These are phyloP conservation scores for Amylocystis lapponica DNA, from an alignment of 768 basidiomycete species.

Conservation along the genomic window DNA sequence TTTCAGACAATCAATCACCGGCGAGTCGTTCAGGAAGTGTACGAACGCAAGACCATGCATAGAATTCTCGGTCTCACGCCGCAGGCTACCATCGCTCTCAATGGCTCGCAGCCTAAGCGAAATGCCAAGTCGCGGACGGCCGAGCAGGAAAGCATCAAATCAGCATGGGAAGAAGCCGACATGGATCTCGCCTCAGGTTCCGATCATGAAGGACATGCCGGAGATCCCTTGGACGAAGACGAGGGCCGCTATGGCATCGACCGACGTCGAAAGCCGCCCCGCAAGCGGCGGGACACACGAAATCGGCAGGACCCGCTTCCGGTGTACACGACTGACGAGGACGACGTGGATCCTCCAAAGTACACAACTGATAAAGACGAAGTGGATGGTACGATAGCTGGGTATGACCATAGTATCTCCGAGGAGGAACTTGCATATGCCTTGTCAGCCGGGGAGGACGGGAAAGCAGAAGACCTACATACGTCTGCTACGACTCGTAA, in stretches of 20 bases:
- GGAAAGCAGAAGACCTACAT: too few species aligned
- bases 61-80: slow-evolving; percentile 43
- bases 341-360: slow-evolving; percentile 31
- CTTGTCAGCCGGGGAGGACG: slow-evolving; percentile 7
- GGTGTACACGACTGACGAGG: slow-evolving; percentile 49
- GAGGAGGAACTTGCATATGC: slow-evolving; percentile 26
- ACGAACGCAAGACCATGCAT: slow-evolving; percentile 55
- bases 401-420: slow-evolving; percentile 20
- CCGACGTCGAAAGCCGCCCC: slow-evolving; percentile 34
- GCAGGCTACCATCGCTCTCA: slow-evolving; percentile 3
- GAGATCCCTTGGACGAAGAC: slow-evolving; percentile 40
- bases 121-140: slow-evolving; percentile 8
- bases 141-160: slow-evolving; percentile 23
- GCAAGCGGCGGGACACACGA: slow-evolving; percentile 43
- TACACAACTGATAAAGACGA: slow-evolving; percentile 8
- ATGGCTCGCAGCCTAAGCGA: background rate
- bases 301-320: slow-evolving; percentile 31
- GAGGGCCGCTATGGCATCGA: slow-evolving; percentile 39
- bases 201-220: slow-evolving; percentile 21
- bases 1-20: slow-evolving; percentile 71
- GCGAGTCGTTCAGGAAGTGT: slow-evolving; percentile 61
- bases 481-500: too few species aligned
- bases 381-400: slow-evolving; percentile 6
- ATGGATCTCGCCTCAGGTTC: slow-evolving; percentile 22
- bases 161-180: slow-evolving; percentile 39